Evolutionary conservation across 192 early-diverging fungal species (phyloP).

Genomic region (Rhizophlyctis rosea): DNA sequence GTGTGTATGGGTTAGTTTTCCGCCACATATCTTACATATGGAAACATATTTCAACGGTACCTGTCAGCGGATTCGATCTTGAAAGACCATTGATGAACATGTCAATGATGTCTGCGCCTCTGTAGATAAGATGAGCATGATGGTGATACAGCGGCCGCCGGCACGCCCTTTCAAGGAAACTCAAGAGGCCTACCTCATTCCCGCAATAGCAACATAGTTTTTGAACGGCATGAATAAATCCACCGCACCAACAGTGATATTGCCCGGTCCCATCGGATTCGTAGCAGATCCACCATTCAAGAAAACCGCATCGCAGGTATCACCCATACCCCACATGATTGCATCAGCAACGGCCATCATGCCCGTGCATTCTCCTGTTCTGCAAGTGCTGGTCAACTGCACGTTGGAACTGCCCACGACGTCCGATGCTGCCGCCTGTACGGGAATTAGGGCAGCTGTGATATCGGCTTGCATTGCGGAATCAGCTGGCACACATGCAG

Average conservation of each 20-base stretch:
- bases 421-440: not conserved
- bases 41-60: no score
- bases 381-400: conserved; percentile 1
- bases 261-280: not conserved
- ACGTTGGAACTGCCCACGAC: not conserved
- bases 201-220: conserved; percentile 4
- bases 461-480: not conserved
- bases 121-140: conserved; percentile 6
- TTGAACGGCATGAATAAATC: not conserved
- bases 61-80: not conserved
- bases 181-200: conserved; percentile 3
- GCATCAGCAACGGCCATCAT: conserved; percentile 5
- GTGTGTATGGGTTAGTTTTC: no score
- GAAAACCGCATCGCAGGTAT: conserved; percentile 16
- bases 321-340: conserved; percentile 21
- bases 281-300: conserved; percentile 10
- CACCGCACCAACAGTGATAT: not conserved
- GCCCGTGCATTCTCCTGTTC: conserved; percentile 9
- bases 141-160: no score
- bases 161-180: not conserved
- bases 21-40: no score
- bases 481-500: conserved; percentile 8
- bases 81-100: conserved; percentile 10
- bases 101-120: conserved; percentile 19
- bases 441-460: not conserved